These are phyloP conservation scores for Haberlea rhodopensis DNA, from an alignment of 257 asterid species.

Conservation along the genomic window DNA sequence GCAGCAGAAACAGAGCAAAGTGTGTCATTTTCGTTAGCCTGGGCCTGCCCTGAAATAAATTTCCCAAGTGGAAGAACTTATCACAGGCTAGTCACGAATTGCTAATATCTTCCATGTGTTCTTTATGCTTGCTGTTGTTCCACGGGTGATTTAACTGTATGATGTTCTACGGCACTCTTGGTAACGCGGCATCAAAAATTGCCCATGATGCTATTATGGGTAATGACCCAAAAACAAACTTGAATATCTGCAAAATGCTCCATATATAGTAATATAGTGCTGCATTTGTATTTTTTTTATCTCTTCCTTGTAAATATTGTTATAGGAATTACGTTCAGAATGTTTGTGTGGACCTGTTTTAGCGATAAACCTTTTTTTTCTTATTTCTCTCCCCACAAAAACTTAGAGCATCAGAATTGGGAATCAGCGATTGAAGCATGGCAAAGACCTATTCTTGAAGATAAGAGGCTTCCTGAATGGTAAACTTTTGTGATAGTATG, in stretches of 20 bases:
- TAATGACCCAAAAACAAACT: conserved; percentile 33
- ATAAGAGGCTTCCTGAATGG: conserved; percentile 94
- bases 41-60: conserved; percentile 91
- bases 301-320: conserved; percentile 12
- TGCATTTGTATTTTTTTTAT: neutral
- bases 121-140: conserved; percentile 22
- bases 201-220: conserved; percentile 86
- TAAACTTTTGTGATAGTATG: conserved; percentile 30
- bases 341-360: neutral
- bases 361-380: neutral
- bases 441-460: conserved; percentile 92
- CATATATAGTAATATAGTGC: neutral
- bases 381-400: conserved; percentile 4
- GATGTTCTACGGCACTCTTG: conserved; percentile 57
- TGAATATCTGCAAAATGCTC: neutral
- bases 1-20: conserved; percentile 59
- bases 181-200: conserved; percentile 67
- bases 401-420: conserved; percentile 66
- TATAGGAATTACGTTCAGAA: conserved; percentile 5
- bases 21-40: conserved; percentile 76
- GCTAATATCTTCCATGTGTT: conserved; percentile 18
- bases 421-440: conserved; percentile 89
- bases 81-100: conserved; percentile 55
- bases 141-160: conserved; percentile 23
- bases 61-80: conserved; percentile 77